These are phyloP conservation scores for Solanum medicagineum DNA, from an alignment of 257 asterid genomes.

Conservation along the genomic window DNA sequence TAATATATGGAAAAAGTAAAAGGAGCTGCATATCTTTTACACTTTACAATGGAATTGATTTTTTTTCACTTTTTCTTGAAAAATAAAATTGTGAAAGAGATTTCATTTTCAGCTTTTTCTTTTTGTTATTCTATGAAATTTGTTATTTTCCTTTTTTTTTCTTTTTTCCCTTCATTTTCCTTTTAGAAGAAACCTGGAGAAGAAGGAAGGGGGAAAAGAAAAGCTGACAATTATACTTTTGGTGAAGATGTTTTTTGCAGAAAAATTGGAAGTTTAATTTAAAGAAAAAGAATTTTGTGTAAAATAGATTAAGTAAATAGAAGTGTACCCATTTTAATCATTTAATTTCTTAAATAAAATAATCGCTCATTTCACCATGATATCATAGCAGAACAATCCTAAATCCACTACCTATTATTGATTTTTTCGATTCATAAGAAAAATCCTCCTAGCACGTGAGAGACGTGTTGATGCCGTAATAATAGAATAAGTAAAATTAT, in stretches of 20 bases:
- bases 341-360: not conserved
- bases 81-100: not conserved
- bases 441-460: not conserved
- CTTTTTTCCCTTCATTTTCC: not conserved
- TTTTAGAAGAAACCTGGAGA: not conserved
- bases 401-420: not conserved
- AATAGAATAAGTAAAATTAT: no score
- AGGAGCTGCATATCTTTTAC: not conserved
- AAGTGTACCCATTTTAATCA: not conserved
- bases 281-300: not conserved
- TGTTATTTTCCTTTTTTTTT: not conserved
- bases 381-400: not conserved
- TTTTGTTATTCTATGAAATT: not conserved
- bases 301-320: not conserved
- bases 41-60: slow-evolving; percentile 1
- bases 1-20: slow-evolving; percentile 4
- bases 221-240: not conserved
- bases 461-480: not conserved
- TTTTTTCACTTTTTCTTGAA: not conserved
- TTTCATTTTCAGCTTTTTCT: slow-evolving; percentile 9
- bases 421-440: not conserved
- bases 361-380: not conserved
- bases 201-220: not conserved
- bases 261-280: not conserved
- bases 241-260: not conserved